Percentiles rank a stretch among this genome's conserved stretches.
Evolutionary conservation across 1,284 basidiomycete genomes (phyloP).

Genomic region (Schizopora paradoxa): DNA sequence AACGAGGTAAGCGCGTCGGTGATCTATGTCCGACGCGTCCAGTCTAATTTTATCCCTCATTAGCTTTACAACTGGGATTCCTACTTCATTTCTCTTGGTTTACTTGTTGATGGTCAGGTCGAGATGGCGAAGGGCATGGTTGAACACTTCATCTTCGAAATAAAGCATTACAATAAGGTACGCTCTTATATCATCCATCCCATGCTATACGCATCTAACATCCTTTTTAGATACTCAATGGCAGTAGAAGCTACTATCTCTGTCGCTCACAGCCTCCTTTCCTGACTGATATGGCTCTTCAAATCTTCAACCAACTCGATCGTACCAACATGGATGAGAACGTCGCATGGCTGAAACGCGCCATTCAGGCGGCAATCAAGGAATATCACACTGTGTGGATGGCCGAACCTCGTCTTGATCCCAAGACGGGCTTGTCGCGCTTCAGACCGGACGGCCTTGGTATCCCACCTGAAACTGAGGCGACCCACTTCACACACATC

Average conservation of each 20-base stretch:
- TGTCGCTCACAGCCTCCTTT: conserved; percentile 96
- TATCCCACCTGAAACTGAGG: conserved; percentile 97
- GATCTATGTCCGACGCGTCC: conserved; percentile 14
- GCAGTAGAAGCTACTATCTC: conserved; percentile 85
- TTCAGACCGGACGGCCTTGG: conserved; percentile 94
- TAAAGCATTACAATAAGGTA: conserved; percentile 91
- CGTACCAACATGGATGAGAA: conserved; percentile 79
- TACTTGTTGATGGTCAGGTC: conserved; percentile 91
- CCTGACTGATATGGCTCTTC: conserved; percentile 96
- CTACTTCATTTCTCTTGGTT: conserved; percentile 91
- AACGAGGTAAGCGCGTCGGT: conserved; percentile 69
- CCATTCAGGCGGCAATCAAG: conserved; percentile 95
- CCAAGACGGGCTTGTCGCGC: conserved; percentile 88
- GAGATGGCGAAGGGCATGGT: conserved; percentile 96
- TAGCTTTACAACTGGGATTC: conserved; percentile 91
- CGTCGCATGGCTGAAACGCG: conserved; percentile 88
- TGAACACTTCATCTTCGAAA: conserved; percentile 98
- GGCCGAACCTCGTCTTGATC: conserved; percentile 87
- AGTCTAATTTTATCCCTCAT: neutral
- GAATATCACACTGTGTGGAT: conserved; percentile 99
- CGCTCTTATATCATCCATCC: conserved; percentile 36
- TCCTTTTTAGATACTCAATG: conserved; percentile 56
- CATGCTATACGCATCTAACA: conserved; percentile 24
- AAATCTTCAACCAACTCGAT: conserved; percentile 95
- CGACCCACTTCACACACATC: conserved; percentile 96